phyloP scores from a whole-genome alignment of 2,329 filamentous ascomycete species.

The Pseudogymnoascus sp. region DNA sequence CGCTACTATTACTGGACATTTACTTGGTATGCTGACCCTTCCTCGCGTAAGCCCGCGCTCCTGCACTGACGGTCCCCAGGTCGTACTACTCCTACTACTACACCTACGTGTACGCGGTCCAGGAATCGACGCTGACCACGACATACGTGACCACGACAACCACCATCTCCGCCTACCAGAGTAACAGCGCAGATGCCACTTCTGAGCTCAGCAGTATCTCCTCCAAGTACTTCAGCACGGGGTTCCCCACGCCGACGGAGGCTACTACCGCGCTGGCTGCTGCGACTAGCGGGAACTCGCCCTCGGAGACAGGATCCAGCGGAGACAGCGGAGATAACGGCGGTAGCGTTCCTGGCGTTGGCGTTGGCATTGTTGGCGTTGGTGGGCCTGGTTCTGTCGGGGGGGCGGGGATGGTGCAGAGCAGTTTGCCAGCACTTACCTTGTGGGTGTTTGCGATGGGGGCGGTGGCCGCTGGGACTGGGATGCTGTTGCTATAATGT shows the following conservation, averaged over 20 bases:
- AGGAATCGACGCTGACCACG: not conserved
- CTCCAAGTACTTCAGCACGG: not conserved
- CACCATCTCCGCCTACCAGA: not conserved
- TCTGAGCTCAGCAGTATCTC: not conserved
- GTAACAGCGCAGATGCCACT: not conserved
- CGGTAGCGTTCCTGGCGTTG: not conserved
- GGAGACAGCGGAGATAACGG: not conserved
- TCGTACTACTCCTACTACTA: not conserved
- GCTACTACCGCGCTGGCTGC: not conserved
- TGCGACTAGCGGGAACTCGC: not conserved
- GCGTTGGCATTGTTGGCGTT: not conserved
- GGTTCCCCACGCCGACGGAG: not conserved
- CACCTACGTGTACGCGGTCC: not conserved
- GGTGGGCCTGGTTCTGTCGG: not conserved
- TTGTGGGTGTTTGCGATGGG: not conserved
- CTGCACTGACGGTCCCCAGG: not conserved
- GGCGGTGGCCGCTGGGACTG: not conserved
- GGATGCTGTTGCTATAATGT: not conserved
- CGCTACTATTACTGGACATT: not conserved
- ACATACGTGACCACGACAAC: not conserved
- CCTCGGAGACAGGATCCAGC: not conserved
- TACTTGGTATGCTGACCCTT: not conserved
- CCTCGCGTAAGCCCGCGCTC: not conserved
- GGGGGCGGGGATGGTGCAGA: not conserved
- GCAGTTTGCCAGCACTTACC: not conserved